Conservation (phyloP, 176 grass and related monocot genomes). For the Carex myosuroides region DNA sequence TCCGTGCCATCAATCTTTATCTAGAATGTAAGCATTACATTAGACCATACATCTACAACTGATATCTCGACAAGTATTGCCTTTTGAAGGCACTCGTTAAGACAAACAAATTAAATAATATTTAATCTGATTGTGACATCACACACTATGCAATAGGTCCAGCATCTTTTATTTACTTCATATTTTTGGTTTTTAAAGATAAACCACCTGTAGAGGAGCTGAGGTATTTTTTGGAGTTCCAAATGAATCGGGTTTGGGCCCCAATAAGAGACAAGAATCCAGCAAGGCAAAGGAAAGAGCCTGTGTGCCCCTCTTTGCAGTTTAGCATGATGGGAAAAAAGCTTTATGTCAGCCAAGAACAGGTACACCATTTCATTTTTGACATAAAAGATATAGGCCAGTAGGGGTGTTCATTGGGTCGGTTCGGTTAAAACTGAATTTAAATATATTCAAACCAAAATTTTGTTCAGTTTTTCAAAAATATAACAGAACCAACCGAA, state of each 20-base stretch:
- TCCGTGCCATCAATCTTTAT: conserved; percentile 60
- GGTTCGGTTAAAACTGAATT: too few relatives aligned
- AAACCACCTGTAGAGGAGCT: conserved; percentile 72
- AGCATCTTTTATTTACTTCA: conserved; percentile 9
- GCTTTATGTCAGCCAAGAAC: conserved; percentile 59
- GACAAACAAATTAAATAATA: neutral
- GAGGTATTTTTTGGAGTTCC: conserved; percentile 68
- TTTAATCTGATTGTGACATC: conserved; percentile 1
- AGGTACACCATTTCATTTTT: conserved; percentile 14
- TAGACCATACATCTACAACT: neutral
- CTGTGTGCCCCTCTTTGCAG: conserved; percentile 58
- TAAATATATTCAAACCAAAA: too few relatives aligned
- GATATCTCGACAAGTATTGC: neutral
- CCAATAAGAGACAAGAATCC: conserved; percentile 43
- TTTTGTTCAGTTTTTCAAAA: too few relatives aligned
- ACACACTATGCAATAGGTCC: neutral
- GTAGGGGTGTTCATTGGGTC: too few relatives aligned
- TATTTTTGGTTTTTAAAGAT: conserved; percentile 39
- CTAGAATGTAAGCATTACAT: conserved; percentile 49
- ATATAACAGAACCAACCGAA: too few relatives aligned
- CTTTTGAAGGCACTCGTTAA: neutral
- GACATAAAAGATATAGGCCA: neutral
- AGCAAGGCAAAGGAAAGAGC: conserved; percentile 54
- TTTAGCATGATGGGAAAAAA: conserved; percentile 68
- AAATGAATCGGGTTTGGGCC: conserved; percentile 54